phyloP scores from a whole-genome alignment of 768 basidiomycete species.

The Gelatoporia subvermispora region DNA sequence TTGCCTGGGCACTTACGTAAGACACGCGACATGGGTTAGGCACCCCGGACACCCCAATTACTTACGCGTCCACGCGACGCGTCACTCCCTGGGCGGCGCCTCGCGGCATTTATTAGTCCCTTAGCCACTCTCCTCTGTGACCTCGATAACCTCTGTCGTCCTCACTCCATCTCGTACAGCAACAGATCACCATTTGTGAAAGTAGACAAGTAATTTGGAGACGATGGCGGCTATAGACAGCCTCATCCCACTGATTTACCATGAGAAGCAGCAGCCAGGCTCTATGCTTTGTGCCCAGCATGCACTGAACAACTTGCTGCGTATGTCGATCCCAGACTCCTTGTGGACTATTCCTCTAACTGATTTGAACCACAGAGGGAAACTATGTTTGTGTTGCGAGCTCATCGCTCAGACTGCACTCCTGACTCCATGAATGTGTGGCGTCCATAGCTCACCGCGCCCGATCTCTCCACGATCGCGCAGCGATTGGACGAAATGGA shows the following conservation, averaged over 20 bases:
- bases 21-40: conserved; percentile 18
- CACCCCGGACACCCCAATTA: conserved; percentile 14
- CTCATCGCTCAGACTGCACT: conserved; percentile 1
- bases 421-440: conserved; percentile 3
- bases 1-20: conserved; percentile 17
- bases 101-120: too few species aligned
- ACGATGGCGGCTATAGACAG: conserved; percentile 58
- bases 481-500: conserved; percentile 64
- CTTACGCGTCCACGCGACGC: conserved; percentile 22
- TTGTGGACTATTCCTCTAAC: conserved; percentile 2
- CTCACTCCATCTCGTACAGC: too few species aligned
- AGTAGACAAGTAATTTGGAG: too few species aligned
- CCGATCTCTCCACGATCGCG: conserved; percentile 76
- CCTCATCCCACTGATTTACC: conserved; percentile 60
- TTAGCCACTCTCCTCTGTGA: conserved; percentile 1
- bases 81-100: conserved; percentile 9
- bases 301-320: conserved; percentile 75
- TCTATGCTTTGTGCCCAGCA: conserved; percentile 88
- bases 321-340: conserved; percentile 37
- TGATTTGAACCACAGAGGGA: conserved; percentile 33
- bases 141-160: too few species aligned
- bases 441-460: conserved; percentile 59
- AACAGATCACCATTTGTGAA: too few species aligned
- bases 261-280: conserved; percentile 71
- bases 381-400: conserved; percentile 38